These are phyloP conservation scores for Sporothrix protearum DNA, from an alignment of 2,329 filamentous ascomycete genomes.

Conservation along the genomic window DNA sequence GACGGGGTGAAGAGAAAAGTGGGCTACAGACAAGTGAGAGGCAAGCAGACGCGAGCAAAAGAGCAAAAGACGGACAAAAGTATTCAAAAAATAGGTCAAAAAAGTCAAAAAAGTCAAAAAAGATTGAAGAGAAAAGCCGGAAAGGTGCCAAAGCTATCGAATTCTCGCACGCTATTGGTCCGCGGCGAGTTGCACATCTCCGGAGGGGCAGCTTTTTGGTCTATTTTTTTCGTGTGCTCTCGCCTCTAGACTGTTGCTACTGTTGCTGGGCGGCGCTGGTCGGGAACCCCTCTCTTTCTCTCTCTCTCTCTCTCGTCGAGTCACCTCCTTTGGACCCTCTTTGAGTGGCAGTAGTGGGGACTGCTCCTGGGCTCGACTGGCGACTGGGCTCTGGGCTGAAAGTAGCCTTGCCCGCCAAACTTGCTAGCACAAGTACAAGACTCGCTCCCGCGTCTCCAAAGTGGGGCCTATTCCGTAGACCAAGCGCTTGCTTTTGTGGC, in stretches of 20 bases:
- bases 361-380: conserved; percentile 6
- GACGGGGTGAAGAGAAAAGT: conserved; percentile 15
- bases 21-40: background rate
- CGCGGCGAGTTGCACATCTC: conserved; percentile 28
- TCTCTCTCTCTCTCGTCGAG: background rate
- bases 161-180: conserved; percentile 22
- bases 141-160: conserved; percentile 15
- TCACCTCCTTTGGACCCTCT: conserved; percentile 4
- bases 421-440: background rate
- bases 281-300: conserved; percentile 12
- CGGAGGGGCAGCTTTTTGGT: conserved; percentile 16
- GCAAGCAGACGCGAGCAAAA: background rate
- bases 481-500: background rate
- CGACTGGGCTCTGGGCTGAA: no score
- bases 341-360: background rate
- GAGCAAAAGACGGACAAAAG: background rate
- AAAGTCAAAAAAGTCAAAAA: conserved; percentile 6
- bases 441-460: background rate
- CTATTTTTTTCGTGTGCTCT: conserved; percentile 7
- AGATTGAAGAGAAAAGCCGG: background rate
- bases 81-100: background rate
- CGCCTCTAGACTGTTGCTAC: background rate
- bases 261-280: conserved; percentile 9
- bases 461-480: background rate
- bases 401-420: conserved; percentile 8